These are phyloP conservation scores for Hypoxylon lienhwacheense DNA, from an alignment of 495 filamentous ascomycete species.

Conservation along the genomic window DNA sequence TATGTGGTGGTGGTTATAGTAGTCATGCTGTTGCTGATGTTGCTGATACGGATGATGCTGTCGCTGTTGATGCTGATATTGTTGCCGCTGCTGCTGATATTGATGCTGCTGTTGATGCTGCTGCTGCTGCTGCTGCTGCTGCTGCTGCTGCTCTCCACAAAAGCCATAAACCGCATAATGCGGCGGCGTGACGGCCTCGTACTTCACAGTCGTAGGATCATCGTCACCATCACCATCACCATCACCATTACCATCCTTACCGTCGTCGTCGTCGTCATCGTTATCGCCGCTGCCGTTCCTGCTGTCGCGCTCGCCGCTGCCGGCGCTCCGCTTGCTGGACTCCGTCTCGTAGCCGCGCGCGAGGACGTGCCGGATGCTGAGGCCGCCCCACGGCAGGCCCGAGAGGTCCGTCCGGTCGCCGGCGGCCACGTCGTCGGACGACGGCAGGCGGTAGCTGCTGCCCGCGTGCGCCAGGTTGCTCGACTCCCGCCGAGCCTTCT, in stretches of 20 bases:
- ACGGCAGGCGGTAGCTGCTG: conserved; percentile 57
- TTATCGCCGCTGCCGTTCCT: conserved; percentile 5
- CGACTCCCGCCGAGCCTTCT: conserved; percentile 57
- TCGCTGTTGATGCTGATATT: conserved; percentile 37
- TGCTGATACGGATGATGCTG: conserved; percentile 33
- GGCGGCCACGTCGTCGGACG: conserved; percentile 52
- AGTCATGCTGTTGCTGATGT: too few species aligned
- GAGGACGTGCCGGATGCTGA: conserved; percentile 59
- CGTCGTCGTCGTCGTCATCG: not conserved
- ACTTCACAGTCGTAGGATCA: too few species aligned
- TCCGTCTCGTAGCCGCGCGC: conserved; percentile 55
- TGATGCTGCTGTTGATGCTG: conserved; percentile 24
- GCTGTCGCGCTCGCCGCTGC: conserved; percentile 15
- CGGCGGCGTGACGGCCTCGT: too few species aligned
- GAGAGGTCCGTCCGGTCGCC: conserved; percentile 50
- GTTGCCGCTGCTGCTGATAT: conserved; percentile 34
- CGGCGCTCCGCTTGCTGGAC: conserved; percentile 38
- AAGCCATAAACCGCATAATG: conserved; percentile 27
- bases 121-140: too few species aligned
- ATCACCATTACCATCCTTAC: conserved; percentile 17
- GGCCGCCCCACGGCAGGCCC: conserved; percentile 65
- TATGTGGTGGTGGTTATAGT: conserved; percentile 22
- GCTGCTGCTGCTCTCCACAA: conserved; percentile 36
- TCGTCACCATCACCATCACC: too few species aligned
- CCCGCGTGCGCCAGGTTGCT: conserved; percentile 59